phyloP scores from a whole-genome alignment of 73 alveolate species.

The Paramecium primaurelia region DNA sequence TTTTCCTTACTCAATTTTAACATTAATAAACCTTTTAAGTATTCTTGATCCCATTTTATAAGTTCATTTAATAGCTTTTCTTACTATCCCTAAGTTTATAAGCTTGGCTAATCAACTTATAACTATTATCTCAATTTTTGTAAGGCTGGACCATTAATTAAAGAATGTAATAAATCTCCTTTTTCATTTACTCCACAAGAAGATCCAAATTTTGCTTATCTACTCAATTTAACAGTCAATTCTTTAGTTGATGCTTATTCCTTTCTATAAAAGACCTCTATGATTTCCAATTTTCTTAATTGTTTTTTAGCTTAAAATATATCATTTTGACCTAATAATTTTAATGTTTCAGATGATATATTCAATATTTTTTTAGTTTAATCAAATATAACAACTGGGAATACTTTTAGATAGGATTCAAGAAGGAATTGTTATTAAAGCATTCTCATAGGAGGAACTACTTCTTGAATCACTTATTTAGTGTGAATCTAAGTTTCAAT shows the following conservation, averaged over 20 bases:
- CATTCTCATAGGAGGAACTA: constrained; percentile 11
- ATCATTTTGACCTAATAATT: not conserved
- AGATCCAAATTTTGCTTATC: constrained; percentile 10
- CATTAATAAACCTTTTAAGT: not conserved
- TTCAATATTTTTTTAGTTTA: not conserved
- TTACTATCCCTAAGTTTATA: not conserved
- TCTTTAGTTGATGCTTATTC: not conserved
- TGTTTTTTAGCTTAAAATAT: not conserved
- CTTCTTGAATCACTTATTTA: not conserved
- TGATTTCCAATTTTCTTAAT: not conserved
- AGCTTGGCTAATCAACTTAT: constrained; percentile 1
- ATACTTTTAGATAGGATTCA: not conserved
- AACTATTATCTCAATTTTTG: not conserved
- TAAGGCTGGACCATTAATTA: constrained; percentile 25
- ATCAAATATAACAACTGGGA: constrained; percentile 30
- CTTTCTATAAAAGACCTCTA: not conserved
- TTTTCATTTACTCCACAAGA: constrained; percentile 19
- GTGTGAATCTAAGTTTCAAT: not conserved
- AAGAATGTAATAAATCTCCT: constrained; percentile 7
- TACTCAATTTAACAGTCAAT: not conserved
- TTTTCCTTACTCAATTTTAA: not conserved
- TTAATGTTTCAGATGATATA: not conserved
- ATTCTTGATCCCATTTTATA: not conserved
- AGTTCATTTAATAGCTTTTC: not conserved
- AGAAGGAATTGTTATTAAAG: not conserved